A percentile compares a stretch with the other conserved stretches of the same genome.
Evolutionary conservation across 1,284 basidiomycete species (phyloP).

Genomic region (Sanghuangporus sanghuang): DNA sequence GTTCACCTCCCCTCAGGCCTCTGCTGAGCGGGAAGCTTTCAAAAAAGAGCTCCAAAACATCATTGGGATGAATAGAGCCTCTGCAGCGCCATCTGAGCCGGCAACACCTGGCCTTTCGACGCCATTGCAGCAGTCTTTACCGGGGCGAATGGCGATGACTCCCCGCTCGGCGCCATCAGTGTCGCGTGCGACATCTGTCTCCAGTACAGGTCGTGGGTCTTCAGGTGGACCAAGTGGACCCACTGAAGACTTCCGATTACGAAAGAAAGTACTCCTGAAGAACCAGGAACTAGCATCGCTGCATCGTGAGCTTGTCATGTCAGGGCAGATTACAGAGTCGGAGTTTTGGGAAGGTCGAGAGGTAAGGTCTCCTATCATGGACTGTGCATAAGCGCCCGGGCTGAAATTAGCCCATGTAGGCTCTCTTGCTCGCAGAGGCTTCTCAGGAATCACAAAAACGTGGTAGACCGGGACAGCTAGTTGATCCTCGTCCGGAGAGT

Average conservation of each 20-base stretch:
- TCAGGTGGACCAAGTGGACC: conserved; percentile 55
- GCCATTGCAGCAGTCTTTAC: conserved; percentile 13
- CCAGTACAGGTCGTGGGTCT: conserved; percentile 50
- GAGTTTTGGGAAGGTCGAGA: conserved; percentile 97
- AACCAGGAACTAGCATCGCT: conserved; percentile 72
- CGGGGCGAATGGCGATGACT: neutral
- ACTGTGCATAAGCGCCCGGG: conserved; percentile 12
- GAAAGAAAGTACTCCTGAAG: conserved; percentile 75
- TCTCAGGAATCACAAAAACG: conserved; percentile 71
- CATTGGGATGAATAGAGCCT: conserved; percentile 60
- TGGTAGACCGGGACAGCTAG: conserved; percentile 80
- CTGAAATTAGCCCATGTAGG: conserved; percentile 32
- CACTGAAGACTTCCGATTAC: conserved; percentile 60
- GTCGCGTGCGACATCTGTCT: conserved; percentile 56
- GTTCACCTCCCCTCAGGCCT: conserved; percentile 59
- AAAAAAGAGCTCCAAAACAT: conserved; percentile 71
- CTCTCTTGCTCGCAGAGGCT: conserved; percentile 67
- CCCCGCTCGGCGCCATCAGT: conserved; percentile 6
- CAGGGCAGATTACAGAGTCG: conserved; percentile 79
- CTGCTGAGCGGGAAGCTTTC: conserved; percentile 74
- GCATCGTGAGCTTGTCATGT: conserved; percentile 83
- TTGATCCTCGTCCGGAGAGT: conserved; percentile 85
- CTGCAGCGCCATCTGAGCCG: conserved; percentile 20
- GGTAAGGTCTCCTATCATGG: conserved; percentile 38
- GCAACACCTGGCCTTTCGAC: conserved; percentile 23